A percentile compares a stretch with the other conserved stretches of the same genome.
Conservation (phyloP, 1,284 basidiomycete genomes). For the Coniophora puteana region DNA sequence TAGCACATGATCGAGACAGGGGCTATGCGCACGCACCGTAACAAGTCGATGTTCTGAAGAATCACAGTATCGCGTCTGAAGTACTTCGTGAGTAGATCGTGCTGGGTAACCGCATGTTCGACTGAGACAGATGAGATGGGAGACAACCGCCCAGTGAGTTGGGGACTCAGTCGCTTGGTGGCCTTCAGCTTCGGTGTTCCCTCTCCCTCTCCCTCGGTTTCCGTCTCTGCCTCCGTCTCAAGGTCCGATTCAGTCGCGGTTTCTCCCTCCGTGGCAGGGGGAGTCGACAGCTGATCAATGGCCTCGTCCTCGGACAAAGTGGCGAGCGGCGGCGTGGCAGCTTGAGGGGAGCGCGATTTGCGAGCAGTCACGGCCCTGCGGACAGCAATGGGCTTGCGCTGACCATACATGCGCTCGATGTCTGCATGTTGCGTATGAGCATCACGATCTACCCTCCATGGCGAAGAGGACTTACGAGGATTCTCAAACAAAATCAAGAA, state of each 20-base stretch:
- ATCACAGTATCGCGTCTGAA: conserved; percentile 88
- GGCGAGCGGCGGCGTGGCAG: conserved; percentile 2
- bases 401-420: conserved; percentile 89
- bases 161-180: neutral
- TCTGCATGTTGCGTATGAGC: conserved; percentile 56
- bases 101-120: conserved; percentile 55
- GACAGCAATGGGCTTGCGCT: conserved; percentile 81
- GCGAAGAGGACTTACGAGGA: conserved; percentile 64
- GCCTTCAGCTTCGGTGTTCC: conserved; percentile 10
- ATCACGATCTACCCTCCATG: neutral
- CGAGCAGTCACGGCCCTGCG: conserved; percentile 40
- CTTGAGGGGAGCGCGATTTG: conserved; percentile 11
- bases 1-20: conserved; percentile 4
- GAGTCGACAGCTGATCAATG: conserved; percentile 40
- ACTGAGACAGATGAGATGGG: conserved; percentile 10
- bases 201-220: conserved; percentile 21
- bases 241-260: conserved; percentile 64
- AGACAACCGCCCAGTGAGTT: conserved; percentile 3
- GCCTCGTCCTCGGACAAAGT: conserved; percentile 6
- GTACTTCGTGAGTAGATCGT: conserved; percentile 88
- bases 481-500: conserved; percentile 98
- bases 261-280: conserved; percentile 69
- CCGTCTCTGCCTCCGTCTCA: conserved; percentile 67
- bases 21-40: conserved; percentile 54
- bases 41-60: conserved; percentile 78